Conservation (phyloP, 2,329 filamentous ascomycete genomes). For the Aspergillus felis region DNA sequence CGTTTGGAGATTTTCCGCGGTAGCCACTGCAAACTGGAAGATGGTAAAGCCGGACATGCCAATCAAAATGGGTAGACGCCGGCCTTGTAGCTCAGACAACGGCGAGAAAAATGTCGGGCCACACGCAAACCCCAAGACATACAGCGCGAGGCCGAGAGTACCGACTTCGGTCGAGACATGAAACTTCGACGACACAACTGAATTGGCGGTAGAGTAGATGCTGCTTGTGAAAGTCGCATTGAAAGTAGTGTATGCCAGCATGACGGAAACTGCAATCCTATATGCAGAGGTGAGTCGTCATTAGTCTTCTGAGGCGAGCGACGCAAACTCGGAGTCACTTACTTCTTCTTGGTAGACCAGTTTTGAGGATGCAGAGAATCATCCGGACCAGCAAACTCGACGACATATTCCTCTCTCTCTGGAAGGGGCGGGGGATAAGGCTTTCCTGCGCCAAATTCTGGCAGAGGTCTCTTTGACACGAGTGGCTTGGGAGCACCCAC, state of each 20-base stretch:
- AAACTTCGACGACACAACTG: conserved; percentile 55
- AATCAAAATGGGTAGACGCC: conserved; percentile 48
- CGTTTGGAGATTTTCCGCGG: conserved; percentile 33
- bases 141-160: conserved; percentile 40
- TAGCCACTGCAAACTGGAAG: conserved; percentile 42
- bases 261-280: conserved; percentile 23
- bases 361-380: conserved; percentile 86
- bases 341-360: conserved; percentile 78
- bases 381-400: conserved; percentile 74
- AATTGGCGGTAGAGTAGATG: conserved; percentile 68
- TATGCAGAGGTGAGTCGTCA: not conserved
- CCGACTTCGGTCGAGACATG: conserved; percentile 47
- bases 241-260: conserved; percentile 49
- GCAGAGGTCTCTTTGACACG: conserved; percentile 30
- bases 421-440: conserved; percentile 54
- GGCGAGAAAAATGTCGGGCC: conserved; percentile 58
- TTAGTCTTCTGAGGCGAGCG: not conserved
- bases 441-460: conserved; percentile 51
- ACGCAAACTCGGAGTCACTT: conserved; percentile 25
- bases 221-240: conserved; percentile 54
- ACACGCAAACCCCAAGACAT: conserved; percentile 46
- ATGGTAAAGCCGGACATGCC: conserved; percentile 36
- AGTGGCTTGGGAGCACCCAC: conserved; percentile 36
- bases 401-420: conserved; percentile 57
- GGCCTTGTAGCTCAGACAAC: conserved; percentile 55